A percentile compares a stretch with the other conserved stretches of the same genome.
These are phyloP conservation scores for Boletus bicolor DNA, from an alignment of 768 basidiomycete species.

Conservation along the genomic window DNA sequence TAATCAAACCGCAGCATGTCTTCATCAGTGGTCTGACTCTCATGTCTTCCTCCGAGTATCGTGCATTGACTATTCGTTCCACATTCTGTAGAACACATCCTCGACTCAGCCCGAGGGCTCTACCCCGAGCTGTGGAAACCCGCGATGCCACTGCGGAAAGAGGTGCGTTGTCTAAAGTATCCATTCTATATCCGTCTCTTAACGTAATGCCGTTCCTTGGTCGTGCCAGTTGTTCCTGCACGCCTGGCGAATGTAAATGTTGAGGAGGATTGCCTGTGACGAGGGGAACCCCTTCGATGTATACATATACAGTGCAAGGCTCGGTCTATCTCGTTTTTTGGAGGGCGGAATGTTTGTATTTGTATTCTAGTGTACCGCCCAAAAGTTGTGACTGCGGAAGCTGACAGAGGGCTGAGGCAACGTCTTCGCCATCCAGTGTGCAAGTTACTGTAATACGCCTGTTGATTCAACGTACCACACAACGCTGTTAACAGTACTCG, in stretches of 20 bases:
- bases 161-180: slow-evolving; percentile 3
- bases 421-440: no score
- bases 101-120: not conserved
- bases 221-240: slow-evolving; percentile 12
- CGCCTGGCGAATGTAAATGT: slow-evolving; percentile 17
- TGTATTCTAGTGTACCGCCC: not conserved
- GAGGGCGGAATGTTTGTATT: not conserved
- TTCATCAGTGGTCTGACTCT: slow-evolving; percentile 3
- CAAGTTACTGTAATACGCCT: no score
- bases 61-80: not conserved
- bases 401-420: no score
- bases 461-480: no score
- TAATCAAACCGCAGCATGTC: slow-evolving; percentile 4
- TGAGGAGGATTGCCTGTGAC: not conserved
- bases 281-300: not conserved
- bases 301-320: not conserved
- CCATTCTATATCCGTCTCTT: not conserved
- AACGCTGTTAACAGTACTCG: no score
- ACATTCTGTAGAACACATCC: slow-evolving; percentile 4
- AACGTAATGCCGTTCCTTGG: not conserved
- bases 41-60: not conserved
- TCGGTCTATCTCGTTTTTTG: not conserved
- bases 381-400: not conserved
- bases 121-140: slow-evolving; percentile 18
- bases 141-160: slow-evolving; percentile 14